Percentiles rank a stretch among this genome's conserved stretches.
These are phyloP conservation scores for Linnemannia schmuckeri DNA, from an alignment of 192 early-diverging fungal genomes.

Conservation along the genomic window DNA sequence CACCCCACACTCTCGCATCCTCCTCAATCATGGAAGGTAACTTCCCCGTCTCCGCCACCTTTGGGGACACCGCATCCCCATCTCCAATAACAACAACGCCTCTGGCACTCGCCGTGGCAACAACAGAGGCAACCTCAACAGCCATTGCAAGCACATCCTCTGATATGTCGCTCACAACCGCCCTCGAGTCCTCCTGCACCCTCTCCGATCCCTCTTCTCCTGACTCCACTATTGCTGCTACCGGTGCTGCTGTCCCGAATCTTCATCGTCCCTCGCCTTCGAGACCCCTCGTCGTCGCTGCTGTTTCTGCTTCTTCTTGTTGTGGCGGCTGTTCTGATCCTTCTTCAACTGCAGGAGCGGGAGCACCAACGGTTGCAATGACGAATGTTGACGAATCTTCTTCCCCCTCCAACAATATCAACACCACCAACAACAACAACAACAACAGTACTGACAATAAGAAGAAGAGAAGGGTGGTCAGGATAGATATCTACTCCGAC, in stretches of 20 bases:
- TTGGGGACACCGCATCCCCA: neutral
- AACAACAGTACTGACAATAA: neutral
- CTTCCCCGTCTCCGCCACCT: neutral
- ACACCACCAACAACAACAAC: neutral
- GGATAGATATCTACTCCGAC: conserved; percentile 35
- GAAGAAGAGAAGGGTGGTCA: conserved; percentile 8
- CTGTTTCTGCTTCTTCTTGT: neutral
- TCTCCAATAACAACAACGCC: neutral
- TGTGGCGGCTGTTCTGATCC: neutral
- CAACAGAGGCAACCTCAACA: neutral
- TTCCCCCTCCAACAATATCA: neutral
- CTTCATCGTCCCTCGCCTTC: neutral
- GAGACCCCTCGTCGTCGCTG: neutral
- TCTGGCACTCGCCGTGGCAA: neutral
- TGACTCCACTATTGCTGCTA: too few relatives aligned
- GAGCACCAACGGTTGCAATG: neutral
- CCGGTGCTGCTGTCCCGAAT: too few relatives aligned
- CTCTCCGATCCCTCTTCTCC: neutral
- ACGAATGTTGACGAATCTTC: neutral
- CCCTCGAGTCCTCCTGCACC: neutral
- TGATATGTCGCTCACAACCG: neutral
- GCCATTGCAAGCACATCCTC: neutral
- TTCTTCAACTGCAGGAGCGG: neutral
- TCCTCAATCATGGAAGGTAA: neutral
- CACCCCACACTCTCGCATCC: neutral